A percentile compares a stretch with the other conserved stretches of the same genome.
These are phyloP conservation scores for Primulina huaijiensis DNA, from an alignment of 257 asterid genomes.

Conservation along the genomic window DNA sequence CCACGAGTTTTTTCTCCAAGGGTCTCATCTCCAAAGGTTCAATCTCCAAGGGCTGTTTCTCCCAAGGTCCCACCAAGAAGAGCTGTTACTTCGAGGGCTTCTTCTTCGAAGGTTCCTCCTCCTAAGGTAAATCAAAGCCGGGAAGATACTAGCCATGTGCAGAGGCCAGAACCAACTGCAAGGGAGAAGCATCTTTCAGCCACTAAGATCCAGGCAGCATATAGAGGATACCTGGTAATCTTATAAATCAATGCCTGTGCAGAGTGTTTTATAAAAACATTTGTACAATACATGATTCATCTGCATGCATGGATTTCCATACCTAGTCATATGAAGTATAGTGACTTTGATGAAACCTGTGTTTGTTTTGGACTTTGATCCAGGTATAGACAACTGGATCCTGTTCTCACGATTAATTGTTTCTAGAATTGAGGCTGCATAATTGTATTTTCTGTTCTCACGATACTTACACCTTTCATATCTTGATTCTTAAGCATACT, in stretches of 20 bases:
- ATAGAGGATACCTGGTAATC: slow-evolving; percentile 79
- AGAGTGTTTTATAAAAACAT: neutral
- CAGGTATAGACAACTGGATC: neutral
- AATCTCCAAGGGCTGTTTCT: slow-evolving; percentile 36
- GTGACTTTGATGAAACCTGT: neutral
- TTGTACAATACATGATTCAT: neutral
- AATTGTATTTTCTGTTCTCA: neutral
- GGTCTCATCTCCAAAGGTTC: slow-evolving; percentile 32
- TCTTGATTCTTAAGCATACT: neutral
- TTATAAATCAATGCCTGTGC: slow-evolving; percentile 6
- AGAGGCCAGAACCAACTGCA: slow-evolving; percentile 69
- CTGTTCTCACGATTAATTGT: neutral
- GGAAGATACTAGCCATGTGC: slow-evolving; percentile 44
- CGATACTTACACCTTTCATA: no score
- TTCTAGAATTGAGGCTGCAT: neutral
- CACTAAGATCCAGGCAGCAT: slow-evolving; percentile 78
- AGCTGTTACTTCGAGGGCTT: slow-evolving; percentile 26
- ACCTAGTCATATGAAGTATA: neutral
- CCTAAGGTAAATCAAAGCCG: slow-evolving; percentile 36
- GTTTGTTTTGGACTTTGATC: neutral
- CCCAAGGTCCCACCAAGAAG: slow-evolving; percentile 35
- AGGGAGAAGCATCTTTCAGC: slow-evolving; percentile 58
- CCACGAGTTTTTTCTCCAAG: slow-evolving; percentile 41
- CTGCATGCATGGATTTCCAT: neutral
- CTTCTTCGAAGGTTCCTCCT: slow-evolving; percentile 27